Evolutionary conservation across 495 filamentous ascomycete genomes (phyloP), one percentile per base, ranked within the genome.

Genomic region (Aspergillus nanangensis): DNA sequence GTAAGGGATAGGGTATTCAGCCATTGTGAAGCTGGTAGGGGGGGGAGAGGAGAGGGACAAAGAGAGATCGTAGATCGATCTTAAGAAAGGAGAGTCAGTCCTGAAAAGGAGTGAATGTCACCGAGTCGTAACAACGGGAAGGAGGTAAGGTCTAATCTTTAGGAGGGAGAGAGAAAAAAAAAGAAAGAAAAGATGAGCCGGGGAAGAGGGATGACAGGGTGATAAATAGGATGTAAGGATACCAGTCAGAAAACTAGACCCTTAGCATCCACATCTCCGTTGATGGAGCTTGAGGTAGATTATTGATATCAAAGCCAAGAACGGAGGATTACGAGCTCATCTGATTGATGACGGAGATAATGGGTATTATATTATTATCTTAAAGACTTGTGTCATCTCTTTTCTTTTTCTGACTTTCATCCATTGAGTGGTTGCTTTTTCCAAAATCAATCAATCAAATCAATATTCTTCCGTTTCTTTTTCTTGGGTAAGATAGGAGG

Each of bases 1-100:
- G 67, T 85, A 91, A 27, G 75, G 66, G 14, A 80, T 58, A 20
- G 65, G 63, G 40, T 63, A 66, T 35, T 50, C 57, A 14, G 66
- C 57, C 69, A 72, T 72, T 24, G 34, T 54, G 52, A 52, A n/a
- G n/a, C n/a, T n/a, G n/a, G n/a, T n/a, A n/a, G n/a, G n/a, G n/a
- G n/a, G n/a, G n/a, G n/a, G n/a, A n/a, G n/a, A n/a, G n/a, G n/a
- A n/a, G n/a, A n/a, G n/a, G n/a, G n/a, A n/a, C n/a, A n/a, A n/a
- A n/a, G n/a, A n/a, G n/a, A n/a, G n/a, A 14, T 24, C 17, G 22
- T 15, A n/a, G 11, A 20, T 27, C 11, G 18, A 15, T 41, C 22
- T 44, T 24, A 20, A n/a, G 38, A 14, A 24, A 37, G 52, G 7
- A 48, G 38, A 43, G 42, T 44, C 41, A 49, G 25, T 29, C 25